phyloP scores from a whole-genome alignment of 768 basidiomycete genomes.

The Tephrocybe sp. region DNA sequence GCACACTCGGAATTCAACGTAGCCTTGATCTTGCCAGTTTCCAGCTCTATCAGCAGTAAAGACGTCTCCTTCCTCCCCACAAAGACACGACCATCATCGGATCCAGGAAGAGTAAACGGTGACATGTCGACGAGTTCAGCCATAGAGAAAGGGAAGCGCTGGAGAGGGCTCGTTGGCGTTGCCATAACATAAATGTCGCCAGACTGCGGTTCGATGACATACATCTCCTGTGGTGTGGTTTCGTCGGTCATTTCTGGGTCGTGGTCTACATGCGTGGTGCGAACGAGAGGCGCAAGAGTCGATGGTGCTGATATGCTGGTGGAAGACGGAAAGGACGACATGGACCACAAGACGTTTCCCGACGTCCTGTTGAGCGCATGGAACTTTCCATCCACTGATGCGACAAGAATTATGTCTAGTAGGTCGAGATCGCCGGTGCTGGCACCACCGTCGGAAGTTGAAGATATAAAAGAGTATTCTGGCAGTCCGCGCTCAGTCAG shows the following conservation, averaged over 20 bases:
- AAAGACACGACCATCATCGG: conserved; percentile 70
- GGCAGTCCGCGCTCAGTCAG: conserved; percentile 23
- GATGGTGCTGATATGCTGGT: conserved; percentile 41
- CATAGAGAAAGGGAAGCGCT: conserved; percentile 90
- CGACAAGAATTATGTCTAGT: conserved; percentile 82
- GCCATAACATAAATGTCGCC: conserved; percentile 90
- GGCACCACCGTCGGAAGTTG: conserved; percentile 11
- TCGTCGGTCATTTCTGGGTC: conserved; percentile 59
- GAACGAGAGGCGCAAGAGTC: conserved; percentile 70
- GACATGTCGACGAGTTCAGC: conserved; percentile 90
- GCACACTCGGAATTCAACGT: conserved; percentile 75
- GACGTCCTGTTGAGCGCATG: conserved; percentile 90
- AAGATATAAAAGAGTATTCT: conserved; percentile 19
- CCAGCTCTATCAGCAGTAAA: conserved; percentile 66
- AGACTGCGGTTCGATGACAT: conserved; percentile 93
- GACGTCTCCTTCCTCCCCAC: conserved; percentile 91
- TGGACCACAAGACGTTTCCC: conserved; percentile 84
- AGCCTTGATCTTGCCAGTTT: conserved; percentile 78
- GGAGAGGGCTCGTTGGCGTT: conserved; percentile 63
- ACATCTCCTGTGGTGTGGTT: conserved; percentile 61
- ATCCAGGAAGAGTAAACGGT: conserved; percentile 68
- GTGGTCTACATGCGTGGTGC: conserved; percentile 59
- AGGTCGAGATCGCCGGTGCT: conserved; percentile 53
- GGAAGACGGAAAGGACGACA: conserved; percentile 57
- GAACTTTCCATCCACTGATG: conserved; percentile 92